These are phyloP conservation scores for Datisca glomerata DNA, from an alignment of 306 rosid genomes.

Conservation along the genomic window DNA sequence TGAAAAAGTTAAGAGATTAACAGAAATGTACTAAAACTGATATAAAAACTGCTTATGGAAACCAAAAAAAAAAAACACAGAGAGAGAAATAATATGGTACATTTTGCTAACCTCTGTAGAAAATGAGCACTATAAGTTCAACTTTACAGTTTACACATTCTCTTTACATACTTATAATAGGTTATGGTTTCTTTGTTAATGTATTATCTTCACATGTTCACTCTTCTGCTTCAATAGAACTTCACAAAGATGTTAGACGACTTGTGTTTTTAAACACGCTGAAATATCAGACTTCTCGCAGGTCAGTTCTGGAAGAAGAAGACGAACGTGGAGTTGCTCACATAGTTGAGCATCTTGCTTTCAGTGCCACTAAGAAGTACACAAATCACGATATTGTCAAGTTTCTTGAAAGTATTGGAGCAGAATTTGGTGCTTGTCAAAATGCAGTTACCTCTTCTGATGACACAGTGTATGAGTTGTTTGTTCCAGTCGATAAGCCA, in stretches of 20 bases:
- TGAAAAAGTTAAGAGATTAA: too few relatives aligned
- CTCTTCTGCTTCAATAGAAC: constrained; percentile 5
- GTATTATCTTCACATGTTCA: neutral
- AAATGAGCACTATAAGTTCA: too few relatives aligned
- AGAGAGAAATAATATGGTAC: too few relatives aligned
- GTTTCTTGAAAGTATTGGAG: constrained; percentile 88
- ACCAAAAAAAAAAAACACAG: too few relatives aligned
- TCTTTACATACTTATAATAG: too few relatives aligned
- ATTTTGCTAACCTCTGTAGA: too few relatives aligned
- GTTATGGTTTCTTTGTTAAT: too few relatives aligned
- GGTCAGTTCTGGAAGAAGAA: constrained; percentile 96
- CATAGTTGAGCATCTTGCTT: constrained; percentile 94
- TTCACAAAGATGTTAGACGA: too few relatives aligned
- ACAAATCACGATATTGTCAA: constrained; percentile 79
- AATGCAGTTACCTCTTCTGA: constrained; percentile 82
- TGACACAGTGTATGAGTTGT: constrained; percentile 78
- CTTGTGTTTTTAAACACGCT: constrained; percentile 15
- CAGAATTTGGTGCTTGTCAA: constrained; percentile 96
- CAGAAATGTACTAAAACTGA: too few relatives aligned
- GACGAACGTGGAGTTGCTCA: constrained; percentile 97
- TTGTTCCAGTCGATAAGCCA: constrained; percentile 91
- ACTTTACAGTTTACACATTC: too few relatives aligned
- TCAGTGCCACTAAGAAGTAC: constrained; percentile 76
- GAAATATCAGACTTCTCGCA: constrained; percentile 33
- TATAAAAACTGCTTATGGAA: too few relatives aligned